phyloP scores from a whole-genome alignment of 768 basidiomycete genomes.

The Boletus vinaceobasis region DNA sequence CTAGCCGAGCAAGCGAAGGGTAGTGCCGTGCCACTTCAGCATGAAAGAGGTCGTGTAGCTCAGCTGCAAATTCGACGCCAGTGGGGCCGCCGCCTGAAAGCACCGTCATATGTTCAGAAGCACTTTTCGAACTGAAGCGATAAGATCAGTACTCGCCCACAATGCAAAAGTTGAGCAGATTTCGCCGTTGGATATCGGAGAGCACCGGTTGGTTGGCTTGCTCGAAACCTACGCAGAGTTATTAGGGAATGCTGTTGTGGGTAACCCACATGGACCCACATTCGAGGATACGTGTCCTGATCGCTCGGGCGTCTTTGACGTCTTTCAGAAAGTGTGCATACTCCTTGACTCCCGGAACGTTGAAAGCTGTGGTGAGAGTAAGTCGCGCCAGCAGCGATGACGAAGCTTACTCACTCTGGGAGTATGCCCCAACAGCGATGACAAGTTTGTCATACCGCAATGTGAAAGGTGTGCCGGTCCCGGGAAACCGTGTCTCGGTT shows the following conservation, averaged over 20 bases:
- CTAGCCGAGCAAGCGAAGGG: slow-evolving; percentile 58
- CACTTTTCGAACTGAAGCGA: background rate
- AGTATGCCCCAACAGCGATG: slow-evolving; percentile 82
- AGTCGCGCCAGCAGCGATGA: slow-evolving; percentile 4
- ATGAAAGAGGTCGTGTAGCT: slow-evolving; percentile 73
- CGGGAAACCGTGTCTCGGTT: slow-evolving; percentile 17
- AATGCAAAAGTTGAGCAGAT: slow-evolving; percentile 81
- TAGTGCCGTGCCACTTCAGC: slow-evolving; percentile 61
- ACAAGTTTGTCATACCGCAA: slow-evolving; percentile 78
- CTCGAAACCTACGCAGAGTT: slow-evolving; percentile 58
- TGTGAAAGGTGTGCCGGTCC: slow-evolving; percentile 43
- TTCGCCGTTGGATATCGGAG: slow-evolving; percentile 68
- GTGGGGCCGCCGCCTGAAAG: slow-evolving; percentile 67
- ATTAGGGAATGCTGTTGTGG: slow-evolving; percentile 1
- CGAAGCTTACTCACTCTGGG: slow-evolving; percentile 55
- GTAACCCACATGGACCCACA: slow-evolving; percentile 37
- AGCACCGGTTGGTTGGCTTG: slow-evolving; percentile 80
- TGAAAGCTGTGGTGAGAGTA: slow-evolving; percentile 47
- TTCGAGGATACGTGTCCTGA: slow-evolving; percentile 71
- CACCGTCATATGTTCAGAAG: slow-evolving; percentile 5
- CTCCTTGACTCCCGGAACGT: slow-evolving; percentile 75
- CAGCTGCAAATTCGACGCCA: slow-evolving; percentile 82
- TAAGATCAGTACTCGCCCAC: slow-evolving; percentile 55
- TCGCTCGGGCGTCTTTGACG: slow-evolving; percentile 68
- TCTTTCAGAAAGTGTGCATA: slow-evolving; percentile 82